phyloP scores from a whole-genome alignment of 495 filamentous ascomycete species.

The Cercophora scortea region DNA sequence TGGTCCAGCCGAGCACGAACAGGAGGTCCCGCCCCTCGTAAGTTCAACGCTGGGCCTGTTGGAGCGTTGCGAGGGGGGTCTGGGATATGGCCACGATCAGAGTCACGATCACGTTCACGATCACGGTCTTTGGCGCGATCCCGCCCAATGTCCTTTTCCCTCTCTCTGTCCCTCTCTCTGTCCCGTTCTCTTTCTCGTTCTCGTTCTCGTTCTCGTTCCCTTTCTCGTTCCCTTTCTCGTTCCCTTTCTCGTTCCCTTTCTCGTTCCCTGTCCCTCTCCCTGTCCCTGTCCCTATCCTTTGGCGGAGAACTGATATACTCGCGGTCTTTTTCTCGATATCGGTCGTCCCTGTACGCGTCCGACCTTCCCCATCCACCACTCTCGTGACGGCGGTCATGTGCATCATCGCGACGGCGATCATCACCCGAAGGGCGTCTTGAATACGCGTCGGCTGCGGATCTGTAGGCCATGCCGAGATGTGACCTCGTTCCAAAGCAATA shows the following conservation, averaged over 20 bases:
- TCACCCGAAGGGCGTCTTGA: constrained; percentile 13
- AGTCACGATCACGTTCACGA: constrained; percentile 1
- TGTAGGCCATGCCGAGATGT: constrained; percentile 12
- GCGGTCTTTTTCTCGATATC: neutral
- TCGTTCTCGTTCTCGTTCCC: too few relatives aligned
- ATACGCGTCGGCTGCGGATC: constrained; percentile 8
- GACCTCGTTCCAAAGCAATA: neutral
- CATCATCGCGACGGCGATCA: constrained; percentile 11
- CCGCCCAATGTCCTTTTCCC: neutral
- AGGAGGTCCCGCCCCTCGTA: too few relatives aligned
- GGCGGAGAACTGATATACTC: neutral
- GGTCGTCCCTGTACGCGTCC: constrained; percentile 1
- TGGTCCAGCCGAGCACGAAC: too few relatives aligned
- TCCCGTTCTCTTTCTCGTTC: neutral
- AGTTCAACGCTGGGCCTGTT: too few relatives aligned
- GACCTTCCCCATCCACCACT: neutral
- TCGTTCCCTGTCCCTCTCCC: neutral
- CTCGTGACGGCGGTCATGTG: constrained; percentile 8
- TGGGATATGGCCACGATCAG: neutral
- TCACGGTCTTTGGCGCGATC: neutral
- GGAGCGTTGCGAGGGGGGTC: neutral
- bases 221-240: neutral
- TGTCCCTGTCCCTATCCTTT: constrained; percentile 1
- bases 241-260: neutral
- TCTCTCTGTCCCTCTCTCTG: neutral